A percentile compares a stretch with the other conserved stretches of the same genome.
Evolutionary conservation across 73 alveolate genomes (phyloP).

Genomic region (Paramecium pentaurelia): DNA sequence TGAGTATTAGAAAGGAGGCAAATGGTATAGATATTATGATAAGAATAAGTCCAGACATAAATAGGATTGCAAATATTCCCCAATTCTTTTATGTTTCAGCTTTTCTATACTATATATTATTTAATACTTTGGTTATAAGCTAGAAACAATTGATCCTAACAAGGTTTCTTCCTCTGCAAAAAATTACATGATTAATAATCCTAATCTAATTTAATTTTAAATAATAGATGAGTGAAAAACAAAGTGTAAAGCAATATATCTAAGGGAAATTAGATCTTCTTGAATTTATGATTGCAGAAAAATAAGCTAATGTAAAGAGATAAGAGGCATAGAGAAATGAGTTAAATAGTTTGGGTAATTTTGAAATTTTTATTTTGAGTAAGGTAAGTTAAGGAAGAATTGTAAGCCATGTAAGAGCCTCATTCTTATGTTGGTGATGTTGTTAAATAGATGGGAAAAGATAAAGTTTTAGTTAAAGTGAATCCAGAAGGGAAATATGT

Average conservation of each 20-base stretch:
- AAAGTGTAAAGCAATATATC: not conserved
- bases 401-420: conserved; percentile 87
- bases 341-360: conserved; percentile 81
- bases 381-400: conserved; percentile 89
- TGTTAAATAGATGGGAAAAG: conserved; percentile 90
- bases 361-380: conserved; percentile 39
- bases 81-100: not conserved
- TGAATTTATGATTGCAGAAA: conserved; percentile 79
- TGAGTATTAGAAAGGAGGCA: not conserved
- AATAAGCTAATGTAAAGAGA: conserved; percentile 85
- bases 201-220: not conserved
- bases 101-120: not conserved
- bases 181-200: not conserved
- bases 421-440: conserved; percentile 99
- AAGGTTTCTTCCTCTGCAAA: not conserved
- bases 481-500: conserved; percentile 97
- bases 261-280: conserved; percentile 84
- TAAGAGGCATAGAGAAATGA: conserved; percentile 99
- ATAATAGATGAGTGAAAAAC: not conserved
- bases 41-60: not conserved
- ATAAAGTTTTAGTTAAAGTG: conserved; percentile 76
- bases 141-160: not conserved
- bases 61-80: not conserved
- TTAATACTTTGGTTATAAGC: not conserved
- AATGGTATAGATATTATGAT: not conserved